Percentiles rank a stretch among this genome's conserved stretches.
These are phyloP conservation scores for Trichoderma sp. DNA, from an alignment of 2,329 filamentous ascomycete species.

Conservation along the genomic window DNA sequence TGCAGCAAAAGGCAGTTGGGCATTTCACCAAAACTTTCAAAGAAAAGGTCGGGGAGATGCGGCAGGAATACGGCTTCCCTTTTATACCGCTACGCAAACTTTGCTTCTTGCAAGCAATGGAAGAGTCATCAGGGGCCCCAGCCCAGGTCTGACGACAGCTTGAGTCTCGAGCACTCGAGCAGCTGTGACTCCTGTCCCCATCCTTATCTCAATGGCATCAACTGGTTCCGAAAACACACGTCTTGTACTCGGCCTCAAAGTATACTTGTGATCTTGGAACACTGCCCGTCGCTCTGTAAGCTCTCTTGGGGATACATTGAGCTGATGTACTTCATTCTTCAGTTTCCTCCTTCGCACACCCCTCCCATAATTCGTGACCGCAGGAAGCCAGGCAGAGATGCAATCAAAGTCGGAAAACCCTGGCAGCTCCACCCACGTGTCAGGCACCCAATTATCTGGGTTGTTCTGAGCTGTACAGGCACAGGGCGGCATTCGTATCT, in stretches of 20 bases:
- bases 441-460: constrained; percentile 18
- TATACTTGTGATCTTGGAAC: not conserved
- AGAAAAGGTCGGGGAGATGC: not conserved
- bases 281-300: not conserved
- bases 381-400: not conserved
- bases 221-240: not conserved
- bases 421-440: constrained; percentile 26
- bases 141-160: constrained; percentile 19
- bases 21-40: constrained; percentile 10
- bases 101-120: constrained; percentile 5
- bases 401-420: constrained; percentile 7
- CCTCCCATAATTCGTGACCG: not conserved
- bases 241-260: not conserved
- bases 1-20: not conserved
- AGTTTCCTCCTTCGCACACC: not conserved
- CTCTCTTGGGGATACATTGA: not conserved
- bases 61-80: constrained; percentile 15
- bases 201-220: constrained; percentile 16
- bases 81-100: constrained; percentile 20
- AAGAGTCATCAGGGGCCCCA: constrained; percentile 20
- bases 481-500: constrained; percentile 1
- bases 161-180: constrained; percentile 18
- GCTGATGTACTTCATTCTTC: not conserved
- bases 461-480: not conserved
- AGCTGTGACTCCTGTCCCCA: constrained; percentile 15